Base-by-base conservation (phyloP, 129 eudicot genomes). In the Cynara cardunculus region DNA sequence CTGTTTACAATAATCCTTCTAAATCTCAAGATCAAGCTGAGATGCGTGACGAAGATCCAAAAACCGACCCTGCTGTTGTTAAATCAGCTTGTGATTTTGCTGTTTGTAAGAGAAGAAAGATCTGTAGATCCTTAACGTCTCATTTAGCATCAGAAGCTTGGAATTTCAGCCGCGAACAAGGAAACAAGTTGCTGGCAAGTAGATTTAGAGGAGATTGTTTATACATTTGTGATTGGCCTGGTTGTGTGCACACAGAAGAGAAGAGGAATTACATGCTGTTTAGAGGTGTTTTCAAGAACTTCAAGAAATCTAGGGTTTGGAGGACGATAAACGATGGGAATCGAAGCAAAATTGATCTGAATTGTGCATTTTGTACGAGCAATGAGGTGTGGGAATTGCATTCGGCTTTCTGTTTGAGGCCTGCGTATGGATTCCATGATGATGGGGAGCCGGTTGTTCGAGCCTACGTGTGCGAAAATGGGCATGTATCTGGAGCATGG, bases 401-500 rank as follows among this genome's bases (percentile, higher is more conserved):
- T 85, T 95, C 97, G 3, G 95, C 99, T 2, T 95, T 95, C 78
- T 95, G 97, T 79, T 83, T 95, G 89, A 87, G 94, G 92, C 88
- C 97, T 70, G 91, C 88, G 44, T 95, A 92, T 44, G 99, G 99
- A 75, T 95, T 73, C 72, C 99, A 95, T 85, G 97, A 95, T 68
- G 97, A 92, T 75, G 99, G 97, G 9, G 99, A 95, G 78, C 99
- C 94, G 1, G 97, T 89, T 77, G 99, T 95, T 75, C 81, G 99
- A 66, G 99, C 99, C 68, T 95, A 90, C 81, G 97, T 95, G 0
- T 95, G 97, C 81, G 99, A 92, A 86, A 95, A 92, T 65, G 99
- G 99, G 31, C 99, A 92, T 85, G 99, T 95, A 28, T 90, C 99
- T 13, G 99, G 99, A 21, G 99, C 99, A 0, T 95, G 99, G 99